These are phyloP conservation scores for Warburgia ugandensis DNA, from an alignment of 164 flowering plant species.

Conservation along the genomic window DNA sequence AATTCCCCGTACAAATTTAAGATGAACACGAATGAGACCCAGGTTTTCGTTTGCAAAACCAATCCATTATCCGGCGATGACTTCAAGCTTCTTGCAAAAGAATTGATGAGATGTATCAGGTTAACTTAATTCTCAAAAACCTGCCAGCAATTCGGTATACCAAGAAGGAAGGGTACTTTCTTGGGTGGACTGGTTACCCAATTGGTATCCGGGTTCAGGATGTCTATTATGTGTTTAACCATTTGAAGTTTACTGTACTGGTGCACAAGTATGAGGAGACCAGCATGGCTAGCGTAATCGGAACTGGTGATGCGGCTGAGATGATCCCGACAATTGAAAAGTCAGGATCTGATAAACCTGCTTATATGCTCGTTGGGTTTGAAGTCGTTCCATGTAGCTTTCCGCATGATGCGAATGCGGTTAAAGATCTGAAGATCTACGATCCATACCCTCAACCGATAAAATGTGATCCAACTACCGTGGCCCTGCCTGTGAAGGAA, in stretches of 20 bases:
- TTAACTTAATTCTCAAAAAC: conserved; percentile 67
- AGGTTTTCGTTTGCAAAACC: conserved; percentile 47
- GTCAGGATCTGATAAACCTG: conserved; percentile 40
- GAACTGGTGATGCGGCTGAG: conserved; percentile 76
- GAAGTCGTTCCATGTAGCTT: conserved; percentile 70
- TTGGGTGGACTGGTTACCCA: conserved; percentile 80
- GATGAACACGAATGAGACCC: conserved; percentile 55
- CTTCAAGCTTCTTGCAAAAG: conserved; percentile 53
- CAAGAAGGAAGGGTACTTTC: conserved; percentile 38
- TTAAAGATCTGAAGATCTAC: conserved; percentile 51
- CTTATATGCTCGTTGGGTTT: conserved; percentile 85
- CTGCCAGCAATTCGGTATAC: conserved; percentile 69
- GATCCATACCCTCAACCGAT: conserved; percentile 43
- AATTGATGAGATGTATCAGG: conserved; percentile 86
- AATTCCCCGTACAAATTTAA: conserved; percentile 66
- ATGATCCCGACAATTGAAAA: conserved; percentile 39
- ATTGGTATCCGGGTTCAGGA: conserved; percentile 62
- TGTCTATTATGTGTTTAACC: conserved; percentile 65
- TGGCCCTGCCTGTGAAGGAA: conserved; percentile 54
- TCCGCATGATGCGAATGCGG: conserved; percentile 36
- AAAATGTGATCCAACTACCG: conserved; percentile 53
- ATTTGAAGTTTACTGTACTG: conserved; percentile 65
- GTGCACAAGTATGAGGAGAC: conserved; percentile 73
- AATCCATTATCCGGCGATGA: conserved; percentile 42
- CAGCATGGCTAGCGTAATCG: conserved; percentile 70